Conservation (phyloP, 257 asterid species). For the Avicennia marina region DNA sequence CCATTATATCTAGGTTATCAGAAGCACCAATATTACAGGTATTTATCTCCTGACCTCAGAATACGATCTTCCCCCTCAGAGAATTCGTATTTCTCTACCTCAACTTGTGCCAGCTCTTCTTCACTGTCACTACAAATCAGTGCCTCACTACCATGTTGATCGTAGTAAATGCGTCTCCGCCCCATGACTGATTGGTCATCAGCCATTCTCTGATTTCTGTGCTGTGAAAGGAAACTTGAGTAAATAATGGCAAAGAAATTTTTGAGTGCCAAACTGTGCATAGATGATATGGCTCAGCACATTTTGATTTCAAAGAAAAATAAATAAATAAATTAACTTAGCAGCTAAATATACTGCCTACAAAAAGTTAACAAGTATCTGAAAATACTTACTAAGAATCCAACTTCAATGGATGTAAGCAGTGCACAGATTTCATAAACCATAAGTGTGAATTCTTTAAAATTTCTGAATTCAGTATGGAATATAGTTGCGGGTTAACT, state of each 20-base stretch:
- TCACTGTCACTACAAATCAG: slow-evolving; percentile 96
- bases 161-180: slow-evolving; percentile 88
- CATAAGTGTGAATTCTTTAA: no score
- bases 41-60: slow-evolving; percentile 46
- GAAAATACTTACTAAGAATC: no score
- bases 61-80: slow-evolving; percentile 82
- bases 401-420: no score
- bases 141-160: slow-evolving; percentile 85
- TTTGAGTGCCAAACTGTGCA: no score
- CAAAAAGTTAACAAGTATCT: background rate
- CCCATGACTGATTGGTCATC: slow-evolving; percentile 95
- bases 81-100: slow-evolving; percentile 62
- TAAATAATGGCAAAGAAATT: slow-evolving; percentile 16
- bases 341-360: background rate
- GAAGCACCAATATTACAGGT: background rate
- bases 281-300: no score
- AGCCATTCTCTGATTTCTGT: slow-evolving; percentile 96
- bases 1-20: background rate
- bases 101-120: slow-evolving; percentile 66
- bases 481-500: no score
- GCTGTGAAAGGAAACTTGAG: slow-evolving; percentile 44
- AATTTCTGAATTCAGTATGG: no score
- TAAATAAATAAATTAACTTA: no score
- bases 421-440: no score
- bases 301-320: no score